phyloP scores from a whole-genome alignment of 768 basidiomycete genomes.

The Naganishia antarctica region DNA sequence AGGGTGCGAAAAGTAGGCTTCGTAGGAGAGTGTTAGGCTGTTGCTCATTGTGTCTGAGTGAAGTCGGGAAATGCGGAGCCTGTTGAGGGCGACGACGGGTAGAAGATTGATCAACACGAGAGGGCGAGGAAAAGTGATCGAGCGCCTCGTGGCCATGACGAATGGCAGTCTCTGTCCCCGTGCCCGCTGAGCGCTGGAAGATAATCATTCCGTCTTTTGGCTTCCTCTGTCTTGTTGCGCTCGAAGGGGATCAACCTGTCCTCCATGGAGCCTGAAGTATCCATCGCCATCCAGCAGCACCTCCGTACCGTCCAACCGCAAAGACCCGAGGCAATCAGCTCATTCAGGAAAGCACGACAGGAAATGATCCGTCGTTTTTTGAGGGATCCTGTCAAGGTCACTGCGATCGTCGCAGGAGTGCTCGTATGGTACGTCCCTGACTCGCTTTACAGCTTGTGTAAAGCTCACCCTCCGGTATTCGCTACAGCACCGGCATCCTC shows the following conservation, averaged over 20 bases:
- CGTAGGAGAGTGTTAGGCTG: not conserved
- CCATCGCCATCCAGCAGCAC: not conserved
- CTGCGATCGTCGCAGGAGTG: conserved; percentile 3
- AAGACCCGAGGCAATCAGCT: not conserved
- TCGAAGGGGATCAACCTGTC: too few relatives aligned
- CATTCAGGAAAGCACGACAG: not conserved
- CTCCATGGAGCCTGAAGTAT: conserved; percentile 6
- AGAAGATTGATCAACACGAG: not conserved
- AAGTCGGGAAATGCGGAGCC: not conserved
- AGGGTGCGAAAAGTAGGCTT: conserved; percentile 7
- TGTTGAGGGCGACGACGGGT: not conserved
- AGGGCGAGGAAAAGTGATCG: too few relatives aligned
- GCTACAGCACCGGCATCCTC: conserved; percentile 21
- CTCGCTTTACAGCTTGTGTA: not conserved
- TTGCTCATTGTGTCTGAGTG: not conserved
- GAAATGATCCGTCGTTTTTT: conserved; percentile 10
- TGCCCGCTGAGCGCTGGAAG: too few relatives aligned
- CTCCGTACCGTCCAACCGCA: not conserved
- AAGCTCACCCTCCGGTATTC: too few relatives aligned
- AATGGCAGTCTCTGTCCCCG: too few relatives aligned
- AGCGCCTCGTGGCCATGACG: conserved; percentile 10
- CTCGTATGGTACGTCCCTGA: conserved; percentile 4
- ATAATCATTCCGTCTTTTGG: too few relatives aligned
- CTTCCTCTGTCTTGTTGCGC: not conserved
- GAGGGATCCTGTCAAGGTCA: conserved; percentile 7